Evolutionary conservation across 345 rosid species (phyloP), one percentile per base, ranked within the genome.

Genomic region (Chamaenerion angustifolium): DNA sequence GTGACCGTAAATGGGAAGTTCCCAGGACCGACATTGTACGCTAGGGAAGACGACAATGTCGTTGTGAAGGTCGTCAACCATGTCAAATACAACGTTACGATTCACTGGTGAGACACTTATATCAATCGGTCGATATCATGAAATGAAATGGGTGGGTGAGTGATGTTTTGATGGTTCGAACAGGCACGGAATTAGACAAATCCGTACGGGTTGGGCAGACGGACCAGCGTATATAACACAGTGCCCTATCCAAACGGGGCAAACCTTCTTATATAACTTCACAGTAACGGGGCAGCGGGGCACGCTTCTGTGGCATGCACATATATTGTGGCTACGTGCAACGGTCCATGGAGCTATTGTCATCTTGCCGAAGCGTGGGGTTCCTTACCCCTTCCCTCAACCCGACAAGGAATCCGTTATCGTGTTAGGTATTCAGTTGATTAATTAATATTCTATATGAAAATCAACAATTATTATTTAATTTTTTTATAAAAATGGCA

Each of bases 151-250:
- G 1, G 40, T 55, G 1, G 23, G 8, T 45, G 18, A 46, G 12
- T 10, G 18, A 21, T 17, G 14, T 14, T 14, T 3, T 16, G 25
- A 1, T n/a, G 16, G 49, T 18, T n/a, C n/a, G n/a, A 46, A 35
- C 58, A 85, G 95, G 95, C 95, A 85, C 58, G 95, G 95, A 13
- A 56, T 85, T 10, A 66, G 83, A 42, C 95, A 85, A 14, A 45
- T 77, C 52, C 64, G 88, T 31, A 85, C 81, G 2, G 95, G 95
- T 9, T 85, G 95, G 95, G 74, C 88, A 0, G 95, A 85, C 61
- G 90, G 95, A 45, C 90, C 88, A 6, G 85, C 95, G 3, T 82
- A 70, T 55, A 80, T 82, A 48, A 85, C 95, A 14, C 92, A 85
- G 40, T 85, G 92, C 47, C 95, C 92, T 0, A 78, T 85, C 40